phyloP scores from a whole-genome alignment of 2,329 filamentous ascomycete genomes.

The Podosphaera xanthii region DNA sequence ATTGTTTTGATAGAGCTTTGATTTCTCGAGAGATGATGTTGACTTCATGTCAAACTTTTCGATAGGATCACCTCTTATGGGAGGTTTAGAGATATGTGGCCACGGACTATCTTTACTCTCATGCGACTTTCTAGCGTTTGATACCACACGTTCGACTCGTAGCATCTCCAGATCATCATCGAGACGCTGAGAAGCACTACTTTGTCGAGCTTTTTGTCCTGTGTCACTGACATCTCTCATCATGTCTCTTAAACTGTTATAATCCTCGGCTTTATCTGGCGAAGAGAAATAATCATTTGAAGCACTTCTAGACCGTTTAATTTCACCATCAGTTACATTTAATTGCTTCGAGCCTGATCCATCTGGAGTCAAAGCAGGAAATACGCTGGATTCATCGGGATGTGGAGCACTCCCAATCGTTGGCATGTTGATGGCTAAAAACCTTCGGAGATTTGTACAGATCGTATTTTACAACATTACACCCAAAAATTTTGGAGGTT shows the following conservation, averaged over 20 bases:
- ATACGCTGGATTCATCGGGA: neutral
- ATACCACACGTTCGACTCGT: conserved; percentile 36
- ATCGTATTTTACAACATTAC: no score
- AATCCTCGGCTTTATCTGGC: neutral
- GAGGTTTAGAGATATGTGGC: conserved; percentile 17
- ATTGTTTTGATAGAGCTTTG: conserved; percentile 39
- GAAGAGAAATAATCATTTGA: neutral
- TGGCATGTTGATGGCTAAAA: neutral
- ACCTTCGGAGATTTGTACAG: neutral
- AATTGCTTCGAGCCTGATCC: neutral
- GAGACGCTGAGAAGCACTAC: conserved; percentile 35
- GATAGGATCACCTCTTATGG: conserved; percentile 31
- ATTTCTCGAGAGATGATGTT: conserved; percentile 44
- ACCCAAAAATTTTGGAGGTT: no score
- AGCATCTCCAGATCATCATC: conserved; percentile 44
- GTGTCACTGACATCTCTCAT: neutral
- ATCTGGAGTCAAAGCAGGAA: neutral
- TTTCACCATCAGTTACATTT: neutral
- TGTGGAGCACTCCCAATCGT: neutral
- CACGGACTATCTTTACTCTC: conserved; percentile 10
- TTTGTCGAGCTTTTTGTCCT: conserved; percentile 12
- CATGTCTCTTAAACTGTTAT: neutral
- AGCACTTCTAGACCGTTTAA: neutral
- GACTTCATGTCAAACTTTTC: conserved; percentile 32
- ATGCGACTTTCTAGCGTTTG: conserved; percentile 7